Conservation (phyloP, 2,329 filamentous ascomycete genomes). For the Colletotrichum endophyticum region DNA sequence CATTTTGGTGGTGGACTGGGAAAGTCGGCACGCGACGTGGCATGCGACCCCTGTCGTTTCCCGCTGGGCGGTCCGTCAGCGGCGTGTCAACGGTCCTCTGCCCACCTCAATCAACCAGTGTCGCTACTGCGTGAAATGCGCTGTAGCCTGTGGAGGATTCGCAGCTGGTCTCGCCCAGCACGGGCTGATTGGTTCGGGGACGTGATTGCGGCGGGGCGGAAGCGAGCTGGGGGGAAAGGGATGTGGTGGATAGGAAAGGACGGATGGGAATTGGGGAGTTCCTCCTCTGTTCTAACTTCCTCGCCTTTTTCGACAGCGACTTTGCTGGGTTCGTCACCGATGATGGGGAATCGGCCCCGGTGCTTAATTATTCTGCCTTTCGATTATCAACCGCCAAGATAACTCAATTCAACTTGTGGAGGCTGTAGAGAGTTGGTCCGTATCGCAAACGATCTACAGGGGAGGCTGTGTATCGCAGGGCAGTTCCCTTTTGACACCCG, state of each 20-base stretch:
- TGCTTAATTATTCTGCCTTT: background rate
- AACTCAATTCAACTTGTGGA: background rate
- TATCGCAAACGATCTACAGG: background rate
- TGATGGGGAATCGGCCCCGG: background rate
- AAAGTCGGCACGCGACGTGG: conserved; percentile 20
- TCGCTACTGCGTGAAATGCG: background rate
- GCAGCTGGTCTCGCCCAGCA: background rate
- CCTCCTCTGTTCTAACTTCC: background rate
- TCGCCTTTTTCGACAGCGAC: background rate
- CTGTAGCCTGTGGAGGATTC: background rate
- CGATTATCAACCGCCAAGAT: background rate
- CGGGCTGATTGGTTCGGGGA: background rate
- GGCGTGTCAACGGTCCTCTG: background rate
- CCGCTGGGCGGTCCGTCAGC: conserved; percentile 11
- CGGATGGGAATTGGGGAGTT: background rate
- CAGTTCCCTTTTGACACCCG: background rate
- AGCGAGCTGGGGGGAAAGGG: background rate
- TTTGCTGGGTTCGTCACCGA: background rate
- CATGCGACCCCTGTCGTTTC: conserved; percentile 7
- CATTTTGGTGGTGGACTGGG: background rate
- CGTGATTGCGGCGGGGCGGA: background rate
- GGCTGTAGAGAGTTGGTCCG: background rate
- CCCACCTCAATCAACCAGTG: no score
- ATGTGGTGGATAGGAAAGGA: background rate
- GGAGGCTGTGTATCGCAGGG: background rate